Evolutionary conservation across 2,329 filamentous ascomycete genomes (phyloP).

Genomic region (Chaetomiaceae sp.): DNA sequence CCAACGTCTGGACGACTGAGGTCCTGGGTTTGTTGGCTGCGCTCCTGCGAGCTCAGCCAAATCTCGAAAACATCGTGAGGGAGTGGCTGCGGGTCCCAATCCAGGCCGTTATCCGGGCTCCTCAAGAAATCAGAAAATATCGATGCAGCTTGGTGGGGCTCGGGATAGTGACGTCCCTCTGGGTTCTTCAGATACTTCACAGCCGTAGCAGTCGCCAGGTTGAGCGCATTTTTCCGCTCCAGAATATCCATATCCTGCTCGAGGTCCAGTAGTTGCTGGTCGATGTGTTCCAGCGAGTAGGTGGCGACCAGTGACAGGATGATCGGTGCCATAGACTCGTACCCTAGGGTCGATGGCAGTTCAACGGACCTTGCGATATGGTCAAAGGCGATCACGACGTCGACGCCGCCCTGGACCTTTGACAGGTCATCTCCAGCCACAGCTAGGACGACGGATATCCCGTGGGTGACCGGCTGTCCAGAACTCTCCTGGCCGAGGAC

Average conservation of each 20-base stretch:
- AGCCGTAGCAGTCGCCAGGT: constrained; percentile 33
- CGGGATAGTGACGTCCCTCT: constrained; percentile 29
- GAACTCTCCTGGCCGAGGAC: constrained; percentile 23
- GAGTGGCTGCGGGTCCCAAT: constrained; percentile 43
- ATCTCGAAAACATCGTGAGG: constrained; percentile 45
- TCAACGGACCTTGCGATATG: constrained; percentile 39
- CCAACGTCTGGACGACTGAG: constrained; percentile 12
- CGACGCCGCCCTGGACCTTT: constrained; percentile 36
- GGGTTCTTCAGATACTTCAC: constrained; percentile 37
- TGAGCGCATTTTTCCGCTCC: constrained; percentile 40
- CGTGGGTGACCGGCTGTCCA: constrained; percentile 11
- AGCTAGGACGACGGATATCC: constrained; percentile 37
- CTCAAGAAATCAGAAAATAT: constrained; percentile 43
- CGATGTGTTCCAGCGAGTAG: constrained; percentile 51
- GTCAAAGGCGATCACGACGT: constrained; percentile 51
- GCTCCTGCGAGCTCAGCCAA: constrained; percentile 37
- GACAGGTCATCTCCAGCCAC: constrained; percentile 34
- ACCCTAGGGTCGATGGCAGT: constrained; percentile 25
- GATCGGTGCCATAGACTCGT: constrained; percentile 31
- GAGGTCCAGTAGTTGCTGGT: constrained; percentile 40
- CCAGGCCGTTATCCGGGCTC: constrained; percentile 32
- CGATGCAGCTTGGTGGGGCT: constrained; percentile 42
- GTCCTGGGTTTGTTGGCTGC: constrained; percentile 22
- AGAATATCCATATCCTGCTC: constrained; percentile 33
- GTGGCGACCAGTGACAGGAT: constrained; percentile 44